Evolutionary conservation across 495 filamentous ascomycete species (phyloP).

Genomic region (Trichodelitschia bisporula): DNA sequence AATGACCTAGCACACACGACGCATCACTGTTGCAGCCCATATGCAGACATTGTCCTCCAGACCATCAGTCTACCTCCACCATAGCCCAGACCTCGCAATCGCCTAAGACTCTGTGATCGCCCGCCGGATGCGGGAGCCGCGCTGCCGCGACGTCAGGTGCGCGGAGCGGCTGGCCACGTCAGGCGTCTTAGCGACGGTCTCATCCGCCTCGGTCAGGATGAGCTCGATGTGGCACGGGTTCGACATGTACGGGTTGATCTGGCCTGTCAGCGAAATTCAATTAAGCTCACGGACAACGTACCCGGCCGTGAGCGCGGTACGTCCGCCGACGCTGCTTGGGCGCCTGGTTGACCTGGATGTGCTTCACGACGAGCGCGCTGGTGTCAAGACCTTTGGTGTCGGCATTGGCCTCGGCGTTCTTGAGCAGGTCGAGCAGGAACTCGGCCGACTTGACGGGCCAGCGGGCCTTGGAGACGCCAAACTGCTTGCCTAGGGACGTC

Average conservation of each 20-base stretch:
- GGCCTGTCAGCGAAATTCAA: not conserved
- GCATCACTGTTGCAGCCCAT: too few species aligned
- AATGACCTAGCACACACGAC: too few species aligned
- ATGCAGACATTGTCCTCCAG: too few species aligned
- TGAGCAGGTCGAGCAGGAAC: constrained; percentile 88
- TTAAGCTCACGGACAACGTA: constrained; percentile 28
- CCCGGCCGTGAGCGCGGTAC: constrained; percentile 98
- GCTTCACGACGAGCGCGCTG: constrained; percentile 86
- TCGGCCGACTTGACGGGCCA: constrained; percentile 98
- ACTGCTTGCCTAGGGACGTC: constrained; percentile 62
- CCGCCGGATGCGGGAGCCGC: constrained; percentile 49
- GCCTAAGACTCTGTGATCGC: constrained; percentile 60
- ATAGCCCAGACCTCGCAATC: constrained; percentile 1
- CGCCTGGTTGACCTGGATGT: constrained; percentile 99
- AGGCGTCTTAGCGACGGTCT: constrained; percentile 68
- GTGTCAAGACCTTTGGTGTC: constrained; percentile 98
- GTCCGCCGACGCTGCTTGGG: constrained; percentile 94
- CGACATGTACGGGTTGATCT: constrained; percentile 99
- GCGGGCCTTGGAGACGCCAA: constrained; percentile 86
- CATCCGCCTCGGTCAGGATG: constrained; percentile 90
- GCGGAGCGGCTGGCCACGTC: constrained; percentile 28
- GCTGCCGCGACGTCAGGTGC: constrained; percentile 67
- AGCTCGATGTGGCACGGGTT: constrained; percentile 99
- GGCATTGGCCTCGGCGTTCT: constrained; percentile 98
- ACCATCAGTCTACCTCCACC: too few species aligned